Percentiles rank a stretch among this genome's conserved stretches.
Evolutionary conservation across 1,284 basidiomycete genomes (phyloP).

Genomic region (Xanthoconium separans): DNA sequence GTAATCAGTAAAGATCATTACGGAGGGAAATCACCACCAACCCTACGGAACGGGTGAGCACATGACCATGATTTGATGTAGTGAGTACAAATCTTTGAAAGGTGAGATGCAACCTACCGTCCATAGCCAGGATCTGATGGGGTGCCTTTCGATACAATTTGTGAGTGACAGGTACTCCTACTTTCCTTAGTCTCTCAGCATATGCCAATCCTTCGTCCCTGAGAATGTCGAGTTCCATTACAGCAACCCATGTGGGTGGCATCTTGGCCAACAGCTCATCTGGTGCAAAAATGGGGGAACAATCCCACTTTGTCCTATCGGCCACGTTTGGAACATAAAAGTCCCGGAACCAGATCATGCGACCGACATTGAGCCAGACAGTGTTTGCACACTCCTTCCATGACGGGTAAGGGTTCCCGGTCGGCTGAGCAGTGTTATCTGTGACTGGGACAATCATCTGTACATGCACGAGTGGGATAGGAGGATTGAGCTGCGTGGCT

Average conservation of each 20-base stretch:
- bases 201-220: conserved; percentile 55
- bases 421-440: conserved; percentile 32
- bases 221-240: conserved; percentile 54
- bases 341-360: conserved; percentile 56
- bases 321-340: conserved; percentile 47
- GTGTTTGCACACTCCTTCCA: conserved; percentile 51
- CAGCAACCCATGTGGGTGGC: conserved; percentile 48
- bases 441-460: conserved; percentile 46
- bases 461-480: conserved; percentile 43
- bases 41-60: conserved; percentile 20
- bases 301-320: conserved; percentile 48
- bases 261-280: conserved; percentile 42
- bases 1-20: conserved; percentile 7
- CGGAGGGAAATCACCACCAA: conserved; percentile 11
- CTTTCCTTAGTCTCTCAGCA: conserved; percentile 43
- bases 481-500: conserved; percentile 40
- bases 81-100: conserved; percentile 4
- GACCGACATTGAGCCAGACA: conserved; percentile 42
- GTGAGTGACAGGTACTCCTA: conserved; percentile 44
- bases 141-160: conserved; percentile 46
- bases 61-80: conserved; percentile 17
- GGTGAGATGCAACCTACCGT: conserved; percentile 36
- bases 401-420: conserved; percentile 39
- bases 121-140: conserved; percentile 51
- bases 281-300: conserved; percentile 52